Evolutionary conservation across 768 basidiomycete species (phyloP).

Genomic region (Tulasnella sp.): DNA sequence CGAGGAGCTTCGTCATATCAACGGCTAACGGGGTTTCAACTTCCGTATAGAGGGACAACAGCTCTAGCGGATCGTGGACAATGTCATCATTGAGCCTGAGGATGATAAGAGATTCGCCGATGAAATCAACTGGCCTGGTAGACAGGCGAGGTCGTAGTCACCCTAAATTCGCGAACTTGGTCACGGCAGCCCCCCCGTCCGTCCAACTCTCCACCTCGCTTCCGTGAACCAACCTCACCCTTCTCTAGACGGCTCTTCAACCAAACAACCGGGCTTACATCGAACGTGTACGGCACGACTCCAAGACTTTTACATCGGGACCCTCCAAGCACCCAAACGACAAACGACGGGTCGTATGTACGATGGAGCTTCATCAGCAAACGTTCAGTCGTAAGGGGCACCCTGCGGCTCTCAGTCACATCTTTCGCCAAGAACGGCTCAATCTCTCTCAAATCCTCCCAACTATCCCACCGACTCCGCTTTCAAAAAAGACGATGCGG

Average conservation of each 20-base stretch:
- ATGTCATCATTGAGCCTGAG: constrained; percentile 99
- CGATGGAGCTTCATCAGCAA: neutral
- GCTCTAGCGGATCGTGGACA: constrained; percentile 98
- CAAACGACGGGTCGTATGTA: neutral
- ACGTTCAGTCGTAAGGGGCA: neutral
- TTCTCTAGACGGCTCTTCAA: neutral
- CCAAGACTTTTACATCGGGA: neutral
- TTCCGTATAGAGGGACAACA: constrained; percentile 72
- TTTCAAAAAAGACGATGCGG: neutral
- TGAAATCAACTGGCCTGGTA: too few relatives aligned
- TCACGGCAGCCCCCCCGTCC: too few relatives aligned
- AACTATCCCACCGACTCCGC: neutral
- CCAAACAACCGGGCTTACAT: neutral
- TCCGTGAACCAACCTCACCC: too few relatives aligned
- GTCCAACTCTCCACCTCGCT: too few relatives aligned
- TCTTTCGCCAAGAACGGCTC: neutral
- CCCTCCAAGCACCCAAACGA: neutral
- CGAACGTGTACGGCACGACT: neutral
- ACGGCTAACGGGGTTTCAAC: neutral
- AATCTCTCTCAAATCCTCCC: neutral
- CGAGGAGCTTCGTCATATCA: neutral
- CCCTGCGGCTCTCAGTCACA: neutral
- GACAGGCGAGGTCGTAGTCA: too few relatives aligned
- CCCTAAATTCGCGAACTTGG: too few relatives aligned
- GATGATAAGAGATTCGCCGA: constrained; percentile 63